phyloP scores from a whole-genome alignment of 345 rosid species.

The Brassica rapa region DNA sequence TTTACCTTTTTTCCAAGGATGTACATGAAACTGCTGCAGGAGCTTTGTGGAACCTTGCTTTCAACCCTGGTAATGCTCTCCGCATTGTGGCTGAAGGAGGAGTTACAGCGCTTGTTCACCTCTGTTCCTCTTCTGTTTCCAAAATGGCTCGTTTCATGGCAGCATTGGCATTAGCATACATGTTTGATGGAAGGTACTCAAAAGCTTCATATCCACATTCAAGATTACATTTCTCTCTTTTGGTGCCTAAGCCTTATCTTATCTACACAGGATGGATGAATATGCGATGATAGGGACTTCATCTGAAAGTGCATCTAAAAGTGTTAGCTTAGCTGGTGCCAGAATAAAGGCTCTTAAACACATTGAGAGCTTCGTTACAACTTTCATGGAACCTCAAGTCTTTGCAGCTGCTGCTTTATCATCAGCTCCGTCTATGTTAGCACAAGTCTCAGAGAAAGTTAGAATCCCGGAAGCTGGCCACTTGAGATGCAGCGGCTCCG shows the following conservation, averaged over 20 bases:
- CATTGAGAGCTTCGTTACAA: slow-evolving; percentile 57
- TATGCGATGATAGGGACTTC: slow-evolving; percentile 47
- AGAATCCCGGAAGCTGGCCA: slow-evolving; percentile 89
- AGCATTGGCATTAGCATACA: slow-evolving; percentile 79
- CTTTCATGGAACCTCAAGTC: slow-evolving; percentile 63
- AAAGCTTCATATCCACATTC: background rate
- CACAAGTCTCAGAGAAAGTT: slow-evolving; percentile 74
- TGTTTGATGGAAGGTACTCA: slow-evolving; percentile 79
- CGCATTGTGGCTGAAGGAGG: slow-evolving; percentile 81
- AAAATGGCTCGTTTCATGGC: slow-evolving; percentile 89
- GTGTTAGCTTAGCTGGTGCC: slow-evolving; percentile 62
- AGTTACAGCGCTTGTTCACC: slow-evolving; percentile 60
- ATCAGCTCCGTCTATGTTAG: slow-evolving; percentile 67
- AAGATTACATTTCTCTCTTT: slow-evolving; percentile 11
- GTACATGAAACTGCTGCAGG: slow-evolving; percentile 91
- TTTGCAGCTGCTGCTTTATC: slow-evolving; percentile 71
- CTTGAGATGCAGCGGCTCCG: slow-evolving; percentile 84
- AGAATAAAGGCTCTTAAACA: slow-evolving; percentile 66
- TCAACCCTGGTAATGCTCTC: slow-evolving; percentile 69
- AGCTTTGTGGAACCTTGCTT: slow-evolving; percentile 91
- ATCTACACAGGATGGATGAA: slow-evolving; percentile 70
- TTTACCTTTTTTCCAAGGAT: slow-evolving; percentile 50
- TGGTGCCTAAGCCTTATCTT: background rate
- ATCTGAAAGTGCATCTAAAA: slow-evolving; percentile 43
- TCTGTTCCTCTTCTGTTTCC: slow-evolving; percentile 66